Evolutionary conservation across 164 flowering plant species (phyloP).

Genomic region (Macadamia tetraphylla): DNA sequence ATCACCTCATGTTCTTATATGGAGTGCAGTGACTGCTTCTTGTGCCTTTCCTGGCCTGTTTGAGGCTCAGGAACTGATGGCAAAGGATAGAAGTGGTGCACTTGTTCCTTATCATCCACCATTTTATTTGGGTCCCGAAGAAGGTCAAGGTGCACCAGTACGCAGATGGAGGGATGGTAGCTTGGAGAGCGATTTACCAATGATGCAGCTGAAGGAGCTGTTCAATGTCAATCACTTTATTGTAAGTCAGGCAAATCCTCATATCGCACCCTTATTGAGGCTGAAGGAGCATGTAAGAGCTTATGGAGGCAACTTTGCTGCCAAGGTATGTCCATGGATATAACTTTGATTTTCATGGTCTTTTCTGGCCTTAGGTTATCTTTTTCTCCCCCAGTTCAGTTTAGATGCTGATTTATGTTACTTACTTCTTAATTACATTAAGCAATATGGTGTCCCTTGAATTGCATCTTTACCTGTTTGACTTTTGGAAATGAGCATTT

Average conservation of each 20-base stretch:
- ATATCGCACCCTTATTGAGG: conserved; percentile 83
- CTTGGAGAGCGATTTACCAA: conserved; percentile 94
- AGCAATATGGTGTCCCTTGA: too few relatives aligned
- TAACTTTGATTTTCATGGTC: neutral
- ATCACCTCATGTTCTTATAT: conserved; percentile 96
- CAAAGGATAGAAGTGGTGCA: conserved; percentile 90
- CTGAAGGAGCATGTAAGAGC: conserved; percentile 82
- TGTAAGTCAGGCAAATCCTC: conserved; percentile 99
- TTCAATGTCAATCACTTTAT: conserved; percentile 98
- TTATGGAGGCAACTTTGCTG: conserved; percentile 91
- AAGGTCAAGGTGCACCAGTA: conserved; percentile 39
- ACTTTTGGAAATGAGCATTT: too few relatives aligned
- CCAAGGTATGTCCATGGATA: conserved; percentile 53
- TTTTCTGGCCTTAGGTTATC: too few relatives aligned
- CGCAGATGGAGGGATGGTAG: conserved; percentile 99
- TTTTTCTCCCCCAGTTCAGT: too few relatives aligned
- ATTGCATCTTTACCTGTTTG: too few relatives aligned
- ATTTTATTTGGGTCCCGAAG: conserved; percentile 74
- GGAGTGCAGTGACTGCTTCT: conserved; percentile 99
- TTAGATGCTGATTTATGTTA: too few relatives aligned
- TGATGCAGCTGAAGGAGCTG: conserved; percentile 93
- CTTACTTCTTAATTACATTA: too few relatives aligned
- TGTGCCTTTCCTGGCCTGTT: conserved; percentile 99
- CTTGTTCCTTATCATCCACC: conserved; percentile 97
- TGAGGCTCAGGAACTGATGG: conserved; percentile 99